These are phyloP conservation scores for Mucor sp. DNA, from an alignment of 371 early-diverging fungal species.

Conservation along the genomic window DNA sequence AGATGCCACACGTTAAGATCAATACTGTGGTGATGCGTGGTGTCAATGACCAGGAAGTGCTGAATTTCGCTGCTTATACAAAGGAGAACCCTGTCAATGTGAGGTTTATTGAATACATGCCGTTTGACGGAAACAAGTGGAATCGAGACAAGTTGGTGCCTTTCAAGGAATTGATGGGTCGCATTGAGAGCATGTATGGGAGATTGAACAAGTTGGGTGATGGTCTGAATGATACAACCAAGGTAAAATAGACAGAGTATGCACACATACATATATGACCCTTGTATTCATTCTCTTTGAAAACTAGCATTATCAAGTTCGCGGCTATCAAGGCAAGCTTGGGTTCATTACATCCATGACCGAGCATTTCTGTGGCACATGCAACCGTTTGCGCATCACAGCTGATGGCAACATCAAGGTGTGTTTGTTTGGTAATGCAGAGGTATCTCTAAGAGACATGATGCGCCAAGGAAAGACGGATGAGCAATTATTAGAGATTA, in stretches of 20 bases:
- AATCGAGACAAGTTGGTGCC: conserved; percentile 81
- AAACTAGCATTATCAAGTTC: conserved; percentile 59
- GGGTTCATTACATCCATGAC: conserved; percentile 98
- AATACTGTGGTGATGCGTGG: conserved; percentile 90
- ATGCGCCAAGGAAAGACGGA: conserved; percentile 70
- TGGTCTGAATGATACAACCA: conserved; percentile 86
- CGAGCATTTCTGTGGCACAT: conserved; percentile 91
- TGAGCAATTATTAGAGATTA: conserved; percentile 66
- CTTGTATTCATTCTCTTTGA: neutral
- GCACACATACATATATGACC: too few species aligned
- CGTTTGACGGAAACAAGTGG: conserved; percentile 95
- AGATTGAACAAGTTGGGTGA: conserved; percentile 65
- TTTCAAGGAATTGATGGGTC: conserved; percentile 72
- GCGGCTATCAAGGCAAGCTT: conserved; percentile 82
- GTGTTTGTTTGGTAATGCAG: conserved; percentile 90
- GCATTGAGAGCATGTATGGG: conserved; percentile 61
- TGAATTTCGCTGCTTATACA: conserved; percentile 84
- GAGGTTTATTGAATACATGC: conserved; percentile 97
- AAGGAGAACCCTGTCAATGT: conserved; percentile 73
- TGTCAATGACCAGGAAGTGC: conserved; percentile 83
- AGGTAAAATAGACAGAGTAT: conserved; percentile 42
- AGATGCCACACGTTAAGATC: conserved; percentile 79
- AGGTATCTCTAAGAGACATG: conserved; percentile 83
- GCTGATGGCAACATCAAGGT: conserved; percentile 95
- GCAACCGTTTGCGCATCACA: conserved; percentile 90